These are phyloP conservation scores for Phylloporus arenicola DNA, from an alignment of 768 basidiomycete species.

Conservation along the genomic window DNA sequence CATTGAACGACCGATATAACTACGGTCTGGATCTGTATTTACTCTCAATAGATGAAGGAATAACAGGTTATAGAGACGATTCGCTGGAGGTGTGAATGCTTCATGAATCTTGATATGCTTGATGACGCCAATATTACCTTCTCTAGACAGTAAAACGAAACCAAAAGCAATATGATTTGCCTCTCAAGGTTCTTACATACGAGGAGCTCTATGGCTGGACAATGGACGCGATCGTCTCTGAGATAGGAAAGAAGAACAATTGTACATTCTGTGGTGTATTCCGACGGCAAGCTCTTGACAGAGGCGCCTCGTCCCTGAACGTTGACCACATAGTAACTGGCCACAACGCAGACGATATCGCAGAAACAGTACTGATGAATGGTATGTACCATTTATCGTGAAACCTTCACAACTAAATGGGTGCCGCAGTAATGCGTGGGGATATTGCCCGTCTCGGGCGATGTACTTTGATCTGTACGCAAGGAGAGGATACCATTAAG, in stretches of 20 bases:
- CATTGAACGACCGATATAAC: conserved; percentile 87
- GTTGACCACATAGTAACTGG: conserved; percentile 99
- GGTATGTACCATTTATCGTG: conserved; percentile 47
- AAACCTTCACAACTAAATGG: not conserved
- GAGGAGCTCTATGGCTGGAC: conserved; percentile 99
- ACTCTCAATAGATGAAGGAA: conserved; percentile 97
- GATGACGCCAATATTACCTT: conserved; percentile 1
- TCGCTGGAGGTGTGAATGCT: conserved; percentile 73
- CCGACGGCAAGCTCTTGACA: conserved; percentile 90
- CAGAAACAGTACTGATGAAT: conserved; percentile 98
- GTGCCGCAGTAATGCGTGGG: conserved; percentile 84
- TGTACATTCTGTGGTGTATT: conserved; percentile 99
- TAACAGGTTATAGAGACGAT: conserved; percentile 96
- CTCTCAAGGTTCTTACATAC: conserved; percentile 93
- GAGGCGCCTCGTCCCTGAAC: conserved; percentile 80
- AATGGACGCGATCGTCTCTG: conserved; percentile 94
- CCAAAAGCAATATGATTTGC: conserved; percentile 90
- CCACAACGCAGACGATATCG: conserved; percentile 98
- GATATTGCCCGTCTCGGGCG: conserved; percentile 92
- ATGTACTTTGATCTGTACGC: conserved; percentile 92
- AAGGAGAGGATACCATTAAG: conserved; percentile 94
- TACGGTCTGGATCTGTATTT: conserved; percentile 90
- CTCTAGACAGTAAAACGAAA: conserved; percentile 93
- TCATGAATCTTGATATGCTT: not conserved
- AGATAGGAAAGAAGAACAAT: conserved; percentile 95